These are phyloP conservation scores for Misopates orontium DNA, from an alignment of 257 asterid genomes.

Conservation along the genomic window DNA sequence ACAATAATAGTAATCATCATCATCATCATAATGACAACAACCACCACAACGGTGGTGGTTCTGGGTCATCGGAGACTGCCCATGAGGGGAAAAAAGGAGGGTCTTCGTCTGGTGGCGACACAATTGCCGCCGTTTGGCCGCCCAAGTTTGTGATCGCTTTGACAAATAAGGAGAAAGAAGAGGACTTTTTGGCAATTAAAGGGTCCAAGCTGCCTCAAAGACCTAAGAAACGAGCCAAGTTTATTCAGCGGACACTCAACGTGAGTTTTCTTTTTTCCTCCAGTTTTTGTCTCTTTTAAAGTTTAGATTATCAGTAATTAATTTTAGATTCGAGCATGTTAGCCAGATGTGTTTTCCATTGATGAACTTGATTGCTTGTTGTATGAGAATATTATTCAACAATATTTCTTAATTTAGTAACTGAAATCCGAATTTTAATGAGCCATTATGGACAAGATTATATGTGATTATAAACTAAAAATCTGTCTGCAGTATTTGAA, in stretches of 20 bases:
- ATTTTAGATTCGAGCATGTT: slow-evolving; percentile 12
- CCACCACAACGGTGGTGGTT: slow-evolving; percentile 46
- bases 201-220: slow-evolving; percentile 95
- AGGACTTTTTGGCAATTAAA: slow-evolving; percentile 83
- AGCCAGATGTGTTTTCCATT: background rate
- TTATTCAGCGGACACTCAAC: slow-evolving; percentile 82
- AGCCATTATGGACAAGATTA: slow-evolving; percentile 22
- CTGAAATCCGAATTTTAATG: slow-evolving; percentile 15
- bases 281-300: background rate
- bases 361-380: slow-evolving; percentile 12
- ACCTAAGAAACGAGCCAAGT: slow-evolving; percentile 88
- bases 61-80: slow-evolving; percentile 67
- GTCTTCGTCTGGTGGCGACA: slow-evolving; percentile 65
- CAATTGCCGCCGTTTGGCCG: slow-evolving; percentile 66
- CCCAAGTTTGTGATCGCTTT: slow-evolving; percentile 81
- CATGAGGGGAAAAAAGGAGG: slow-evolving; percentile 65
- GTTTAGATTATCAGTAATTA: slow-evolving; percentile 5
- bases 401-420: background rate
- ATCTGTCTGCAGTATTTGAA: background rate
- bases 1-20: slow-evolving; percentile 26
- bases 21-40: slow-evolving; percentile 35
- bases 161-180: slow-evolving; percentile 93
- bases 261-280: slow-evolving; percentile 46
- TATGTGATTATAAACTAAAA: slow-evolving; percentile 7
- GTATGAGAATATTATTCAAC: background rate